Conservation (phyloP, 345 rosid species). For the Dovyalis caffra region DNA sequence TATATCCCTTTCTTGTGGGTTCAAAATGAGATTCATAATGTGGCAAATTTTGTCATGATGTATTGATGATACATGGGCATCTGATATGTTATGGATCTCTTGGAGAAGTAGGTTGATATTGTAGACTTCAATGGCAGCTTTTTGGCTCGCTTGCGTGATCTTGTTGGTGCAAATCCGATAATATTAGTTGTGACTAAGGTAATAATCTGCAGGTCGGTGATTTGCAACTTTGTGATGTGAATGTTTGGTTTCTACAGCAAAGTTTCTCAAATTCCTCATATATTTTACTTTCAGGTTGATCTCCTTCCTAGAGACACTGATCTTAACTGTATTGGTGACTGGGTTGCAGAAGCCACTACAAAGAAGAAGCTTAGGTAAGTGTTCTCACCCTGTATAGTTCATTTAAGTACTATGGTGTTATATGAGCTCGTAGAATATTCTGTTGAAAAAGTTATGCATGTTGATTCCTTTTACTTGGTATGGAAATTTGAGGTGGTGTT, state of each 20-base stretch:
- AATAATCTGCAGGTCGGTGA: not conserved
- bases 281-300: constrained; percentile 55
- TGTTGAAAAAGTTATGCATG: not conserved
- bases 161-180: constrained; percentile 89
- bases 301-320: constrained; percentile 93
- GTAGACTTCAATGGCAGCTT: constrained; percentile 96
- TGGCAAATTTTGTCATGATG: not conserved
- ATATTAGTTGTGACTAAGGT: constrained; percentile 92
- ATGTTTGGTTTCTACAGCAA: not conserved
- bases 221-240: constrained; percentile 4
- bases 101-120: constrained; percentile 64
- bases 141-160: constrained; percentile 87
- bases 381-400: not conserved
- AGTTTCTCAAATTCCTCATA: constrained; percentile 7
- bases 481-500: not conserved
- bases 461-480: not conserved
- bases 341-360: constrained; percentile 84
- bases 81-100: constrained; percentile 9
- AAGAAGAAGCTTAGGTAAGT: constrained; percentile 88
- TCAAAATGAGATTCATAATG: constrained; percentile 5
- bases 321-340: constrained; percentile 91
- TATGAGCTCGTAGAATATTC: not conserved
- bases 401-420: not conserved
- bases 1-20: not conserved
- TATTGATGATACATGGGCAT: not conserved